Conservation (phyloP, 163 green algal species). For the Scenedesmus sp. region DNA sequence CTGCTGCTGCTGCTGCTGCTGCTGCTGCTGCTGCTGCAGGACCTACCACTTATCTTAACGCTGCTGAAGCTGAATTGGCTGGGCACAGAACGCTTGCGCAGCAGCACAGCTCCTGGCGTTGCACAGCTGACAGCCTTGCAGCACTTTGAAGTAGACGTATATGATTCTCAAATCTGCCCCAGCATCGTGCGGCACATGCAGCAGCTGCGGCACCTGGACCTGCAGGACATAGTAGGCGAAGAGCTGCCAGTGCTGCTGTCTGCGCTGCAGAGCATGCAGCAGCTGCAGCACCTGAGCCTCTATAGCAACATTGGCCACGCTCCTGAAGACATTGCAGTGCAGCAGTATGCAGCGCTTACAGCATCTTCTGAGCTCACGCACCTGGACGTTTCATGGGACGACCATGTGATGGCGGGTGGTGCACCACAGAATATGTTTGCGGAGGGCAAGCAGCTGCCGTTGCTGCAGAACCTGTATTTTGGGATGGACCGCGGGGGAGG, state of each 20-base stretch:
- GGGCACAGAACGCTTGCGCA: background rate
- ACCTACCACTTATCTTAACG: background rate
- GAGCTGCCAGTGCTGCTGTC: background rate
- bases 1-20: too few species aligned
- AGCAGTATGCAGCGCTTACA: background rate
- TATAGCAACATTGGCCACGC: too few species aligned
- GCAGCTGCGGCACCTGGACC: too few species aligned
- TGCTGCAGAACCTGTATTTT: background rate
- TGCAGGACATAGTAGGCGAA: too few species aligned
- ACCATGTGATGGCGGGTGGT: background rate
- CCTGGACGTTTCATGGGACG: background rate
- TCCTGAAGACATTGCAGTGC: background rate
- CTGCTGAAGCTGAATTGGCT: background rate
- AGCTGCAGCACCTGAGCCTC: background rate
- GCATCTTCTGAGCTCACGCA: background rate
- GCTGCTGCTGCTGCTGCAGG: background rate
- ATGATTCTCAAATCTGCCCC: background rate
- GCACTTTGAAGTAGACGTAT: background rate
- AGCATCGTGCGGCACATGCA: background rate
- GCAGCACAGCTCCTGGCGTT: background rate
- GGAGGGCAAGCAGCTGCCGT: background rate
- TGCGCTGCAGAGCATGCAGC: background rate
- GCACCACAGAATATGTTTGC: background rate
- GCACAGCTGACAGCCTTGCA: background rate
- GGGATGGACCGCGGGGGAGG: background rate